A percentile compares a stretch with the other conserved stretches of the same genome.
These are phyloP conservation scores for Tolypocladium cylindrosporum DNA, from an alignment of 2,329 filamentous ascomycete genomes.

Conservation along the genomic window DNA sequence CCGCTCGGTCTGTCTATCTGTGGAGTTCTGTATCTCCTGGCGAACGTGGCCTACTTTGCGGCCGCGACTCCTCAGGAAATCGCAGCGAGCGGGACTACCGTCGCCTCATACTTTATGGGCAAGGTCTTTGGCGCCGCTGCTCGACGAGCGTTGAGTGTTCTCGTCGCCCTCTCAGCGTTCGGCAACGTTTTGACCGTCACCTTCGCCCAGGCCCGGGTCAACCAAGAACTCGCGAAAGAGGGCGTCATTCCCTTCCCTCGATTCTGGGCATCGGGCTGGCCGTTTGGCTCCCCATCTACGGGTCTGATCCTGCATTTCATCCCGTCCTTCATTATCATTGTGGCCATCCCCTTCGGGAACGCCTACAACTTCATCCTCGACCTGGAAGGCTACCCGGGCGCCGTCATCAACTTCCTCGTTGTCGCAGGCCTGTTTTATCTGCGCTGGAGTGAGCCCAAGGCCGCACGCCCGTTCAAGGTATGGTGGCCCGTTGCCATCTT, in stretches of 20 bases:
- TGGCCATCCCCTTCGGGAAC: conserved; percentile 56
- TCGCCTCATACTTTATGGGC: conserved; percentile 50
- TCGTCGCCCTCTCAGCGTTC: conserved; percentile 50
- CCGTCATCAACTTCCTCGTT: neutral
- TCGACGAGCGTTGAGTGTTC: conserved; percentile 36
- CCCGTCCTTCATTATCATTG: conserved; percentile 42
- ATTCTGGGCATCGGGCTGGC: conserved; percentile 61
- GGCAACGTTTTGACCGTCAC: conserved; percentile 53
- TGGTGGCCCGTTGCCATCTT: neutral
- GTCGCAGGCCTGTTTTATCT: neutral
- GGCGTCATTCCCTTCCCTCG: conserved; percentile 55
- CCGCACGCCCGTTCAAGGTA: neutral
- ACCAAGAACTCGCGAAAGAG: conserved; percentile 60
- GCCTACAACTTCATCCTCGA: conserved; percentile 60
- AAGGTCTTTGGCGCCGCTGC: conserved; percentile 51
- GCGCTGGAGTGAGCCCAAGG: neutral
- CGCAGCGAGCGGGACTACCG: conserved; percentile 46
- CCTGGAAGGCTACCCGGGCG: conserved; percentile 16
- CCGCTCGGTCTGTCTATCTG: conserved; percentile 48
- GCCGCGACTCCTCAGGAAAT: conserved; percentile 50
- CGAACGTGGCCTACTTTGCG: conserved; percentile 57
- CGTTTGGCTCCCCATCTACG: conserved; percentile 54
- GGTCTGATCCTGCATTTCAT: conserved; percentile 6
- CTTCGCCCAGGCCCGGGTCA: conserved; percentile 48
- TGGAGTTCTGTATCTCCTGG: conserved; percentile 51